Percentiles rank a stretch among this genome's conserved stretches.
Evolutionary conservation across 2,329 filamentous ascomycete species (phyloP).

Genomic region (Lecanicillium sp.): DNA sequence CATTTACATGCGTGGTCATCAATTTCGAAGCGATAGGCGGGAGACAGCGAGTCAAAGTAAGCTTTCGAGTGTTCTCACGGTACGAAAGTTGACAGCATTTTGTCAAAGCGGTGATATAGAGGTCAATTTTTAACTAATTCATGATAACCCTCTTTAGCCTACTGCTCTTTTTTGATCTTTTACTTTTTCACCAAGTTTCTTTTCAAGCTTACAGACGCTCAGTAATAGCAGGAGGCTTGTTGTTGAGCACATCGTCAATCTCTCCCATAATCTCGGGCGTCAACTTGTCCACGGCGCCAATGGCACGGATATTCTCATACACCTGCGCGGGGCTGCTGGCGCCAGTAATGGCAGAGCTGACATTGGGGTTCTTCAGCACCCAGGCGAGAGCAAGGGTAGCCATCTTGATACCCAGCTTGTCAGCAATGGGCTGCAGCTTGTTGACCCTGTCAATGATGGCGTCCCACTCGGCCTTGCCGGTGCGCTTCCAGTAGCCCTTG

Average conservation of each 20-base stretch:
- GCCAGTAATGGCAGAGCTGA: slow-evolving; percentile 54
- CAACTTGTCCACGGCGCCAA: slow-evolving; percentile 45
- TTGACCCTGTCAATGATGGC: slow-evolving; percentile 51
- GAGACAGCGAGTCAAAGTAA: too few species aligned
- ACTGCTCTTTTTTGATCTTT: not conserved
- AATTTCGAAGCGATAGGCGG: too few species aligned
- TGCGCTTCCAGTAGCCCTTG: slow-evolving; percentile 42
- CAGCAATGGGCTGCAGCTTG: slow-evolving; percentile 53
- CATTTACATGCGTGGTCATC: too few species aligned
- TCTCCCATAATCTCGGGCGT: slow-evolving; percentile 51
- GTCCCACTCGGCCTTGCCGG: slow-evolving; percentile 45
- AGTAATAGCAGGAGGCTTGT: slow-evolving; percentile 43
- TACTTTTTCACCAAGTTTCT: not conserved
- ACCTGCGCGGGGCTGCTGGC: slow-evolving; percentile 52
- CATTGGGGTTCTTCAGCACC: slow-evolving; percentile 54
- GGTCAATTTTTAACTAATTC: too few species aligned
- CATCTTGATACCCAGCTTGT: slow-evolving; percentile 52
- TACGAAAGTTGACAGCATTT: too few species aligned
- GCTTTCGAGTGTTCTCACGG: too few species aligned
- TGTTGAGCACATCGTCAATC: slow-evolving; percentile 51
- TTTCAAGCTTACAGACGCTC: slow-evolving; percentile 21
- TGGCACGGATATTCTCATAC: slow-evolving; percentile 49
- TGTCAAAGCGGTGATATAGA: too few species aligned
- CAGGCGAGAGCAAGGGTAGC: slow-evolving; percentile 52
- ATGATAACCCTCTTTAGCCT: too few species aligned